Conservation (phyloP, 2,329 filamentous ascomycete species). For the Davidsoniella eucalypti region DNA sequence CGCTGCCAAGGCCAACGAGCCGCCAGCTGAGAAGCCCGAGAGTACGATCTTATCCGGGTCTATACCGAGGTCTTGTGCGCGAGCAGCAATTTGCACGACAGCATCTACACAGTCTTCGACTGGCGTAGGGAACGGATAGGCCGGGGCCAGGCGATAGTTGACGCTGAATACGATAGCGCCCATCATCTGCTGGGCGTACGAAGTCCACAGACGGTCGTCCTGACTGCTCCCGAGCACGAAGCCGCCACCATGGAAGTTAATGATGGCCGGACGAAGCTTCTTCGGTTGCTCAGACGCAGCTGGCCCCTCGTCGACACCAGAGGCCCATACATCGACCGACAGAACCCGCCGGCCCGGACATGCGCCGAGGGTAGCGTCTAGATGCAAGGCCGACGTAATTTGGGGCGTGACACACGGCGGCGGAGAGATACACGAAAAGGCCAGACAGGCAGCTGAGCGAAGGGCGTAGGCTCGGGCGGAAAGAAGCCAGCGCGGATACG, state of each 20-base stretch:
- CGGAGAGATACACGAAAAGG: conserved; percentile 18
- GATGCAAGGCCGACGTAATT: conserved; percentile 18
- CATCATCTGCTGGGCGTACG: conserved; percentile 32
- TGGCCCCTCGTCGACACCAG: conserved; percentile 12
- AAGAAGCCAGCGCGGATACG: conserved; percentile 27
- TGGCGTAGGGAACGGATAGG: conserved; percentile 45
- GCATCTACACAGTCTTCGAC: conserved; percentile 51
- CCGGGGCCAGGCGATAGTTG: conserved; percentile 52
- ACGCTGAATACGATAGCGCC: conserved; percentile 46
- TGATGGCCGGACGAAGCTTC: conserved; percentile 29
- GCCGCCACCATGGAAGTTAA: conserved; percentile 53
- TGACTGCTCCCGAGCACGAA: conserved; percentile 47
- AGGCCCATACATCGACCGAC: conserved; percentile 31
- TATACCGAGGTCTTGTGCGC: conserved; percentile 40
- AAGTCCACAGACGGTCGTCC: conserved; percentile 46
- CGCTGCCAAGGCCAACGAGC: conserved; percentile 34
- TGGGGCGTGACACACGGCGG: conserved; percentile 3
- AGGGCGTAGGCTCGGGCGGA: conserved; percentile 26
- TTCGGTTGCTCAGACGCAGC: neutral
- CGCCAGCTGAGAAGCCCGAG: conserved; percentile 49
- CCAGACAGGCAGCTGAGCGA: conserved; percentile 27
- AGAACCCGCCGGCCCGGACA: conserved; percentile 24
- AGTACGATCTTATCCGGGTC: conserved; percentile 39
- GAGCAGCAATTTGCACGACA: conserved; percentile 40
- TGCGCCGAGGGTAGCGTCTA: conserved; percentile 26